Evolutionary conservation across 768 basidiomycete species (phyloP).

Genomic region (Tulasnella sp.): DNA sequence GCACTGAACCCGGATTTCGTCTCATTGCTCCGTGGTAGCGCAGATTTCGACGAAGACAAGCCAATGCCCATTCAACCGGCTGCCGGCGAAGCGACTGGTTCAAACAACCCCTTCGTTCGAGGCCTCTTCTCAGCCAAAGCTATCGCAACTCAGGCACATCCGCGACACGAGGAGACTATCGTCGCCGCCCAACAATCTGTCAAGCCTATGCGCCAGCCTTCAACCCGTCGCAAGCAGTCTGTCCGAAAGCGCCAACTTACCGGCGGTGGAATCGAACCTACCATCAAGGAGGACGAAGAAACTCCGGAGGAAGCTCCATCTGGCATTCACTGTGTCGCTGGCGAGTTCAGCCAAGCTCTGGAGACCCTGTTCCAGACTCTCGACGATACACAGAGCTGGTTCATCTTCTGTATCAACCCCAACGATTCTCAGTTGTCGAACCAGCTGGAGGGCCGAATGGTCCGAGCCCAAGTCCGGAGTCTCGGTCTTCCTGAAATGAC

Average conservation of each 20-base stretch:
- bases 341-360: slow-evolving; percentile 81
- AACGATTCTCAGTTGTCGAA: slow-evolving; percentile 95
- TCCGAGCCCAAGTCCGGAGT: slow-evolving; percentile 88
- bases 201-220: slow-evolving; percentile 91
- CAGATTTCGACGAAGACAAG: slow-evolving; percentile 17
- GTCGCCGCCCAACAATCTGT: slow-evolving; percentile 90
- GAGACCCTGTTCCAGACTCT: slow-evolving; percentile 84
- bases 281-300: slow-evolving; percentile 44
- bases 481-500: slow-evolving; percentile 76
- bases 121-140: slow-evolving; percentile 83
- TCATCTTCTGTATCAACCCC: slow-evolving; percentile 87
- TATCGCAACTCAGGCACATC: slow-evolving; percentile 89
- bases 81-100: slow-evolving; percentile 60
- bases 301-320: slow-evolving; percentile 39
- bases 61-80: not conserved
- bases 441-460: slow-evolving; percentile 85
- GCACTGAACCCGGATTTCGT: slow-evolving; percentile 92
- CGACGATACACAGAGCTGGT: slow-evolving; percentile 87
- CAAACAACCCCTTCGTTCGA: slow-evolving; percentile 86
- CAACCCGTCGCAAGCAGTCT: slow-evolving; percentile 75
- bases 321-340: slow-evolving; percentile 67
- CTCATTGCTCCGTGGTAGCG: slow-evolving; percentile 67
- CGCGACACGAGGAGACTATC: slow-evolving; percentile 90
- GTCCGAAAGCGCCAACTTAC: slow-evolving; percentile 58
- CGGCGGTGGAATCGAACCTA: slow-evolving; percentile 35